Evolutionary conservation across 306 rosid species (phyloP).

Genomic region (Casuarina cunninghamiana): DNA sequence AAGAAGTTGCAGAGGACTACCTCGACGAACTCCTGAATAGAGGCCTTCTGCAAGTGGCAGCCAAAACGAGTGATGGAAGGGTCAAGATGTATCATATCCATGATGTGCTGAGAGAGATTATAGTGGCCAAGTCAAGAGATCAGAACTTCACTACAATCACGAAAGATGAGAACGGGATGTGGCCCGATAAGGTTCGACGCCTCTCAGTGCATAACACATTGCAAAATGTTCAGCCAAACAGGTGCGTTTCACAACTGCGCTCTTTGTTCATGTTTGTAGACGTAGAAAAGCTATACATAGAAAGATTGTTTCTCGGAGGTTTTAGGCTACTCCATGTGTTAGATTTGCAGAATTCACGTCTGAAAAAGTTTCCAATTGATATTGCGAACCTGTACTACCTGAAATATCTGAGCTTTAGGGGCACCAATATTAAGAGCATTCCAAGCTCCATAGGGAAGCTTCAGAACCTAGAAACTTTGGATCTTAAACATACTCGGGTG

Average conservation of each 20-base stretch:
- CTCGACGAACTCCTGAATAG: slow-evolving; percentile 13
- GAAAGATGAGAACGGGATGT: slow-evolving; percentile 32
- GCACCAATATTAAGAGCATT: slow-evolving; percentile 40
- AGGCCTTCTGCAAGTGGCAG: slow-evolving; percentile 5
- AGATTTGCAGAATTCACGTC: slow-evolving; percentile 42
- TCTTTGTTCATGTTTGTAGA: slow-evolving; percentile 53
- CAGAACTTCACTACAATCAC: slow-evolving; percentile 50
- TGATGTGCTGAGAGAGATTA: slow-evolving; percentile 54
- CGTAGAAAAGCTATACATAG: slow-evolving; percentile 24
- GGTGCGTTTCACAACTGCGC: slow-evolving; percentile 51
- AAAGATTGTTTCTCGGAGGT: slow-evolving; percentile 34
- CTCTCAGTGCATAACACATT: slow-evolving; percentile 39
- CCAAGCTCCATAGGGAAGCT: slow-evolving; percentile 47
- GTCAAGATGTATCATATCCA: slow-evolving; percentile 45
- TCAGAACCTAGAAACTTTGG: slow-evolving; percentile 49
- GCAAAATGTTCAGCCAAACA: slow-evolving; percentile 37
- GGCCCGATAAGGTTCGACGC: slow-evolving; percentile 53
- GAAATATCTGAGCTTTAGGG: slow-evolving; percentile 48
- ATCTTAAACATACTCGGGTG: slow-evolving; percentile 40
- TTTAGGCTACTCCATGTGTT: slow-evolving; percentile 43
- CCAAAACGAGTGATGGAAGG: neutral
- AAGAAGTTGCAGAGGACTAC: slow-evolving; percentile 10
- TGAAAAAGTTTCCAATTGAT: slow-evolving; percentile 38
- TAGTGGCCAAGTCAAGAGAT: slow-evolving; percentile 44
- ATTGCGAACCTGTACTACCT: slow-evolving; percentile 30